A percentile compares a stretch with the other conserved stretches of the same genome.
Conservation (phyloP, 2,329 filamentous ascomycete genomes). For the Ilyonectria mors-panacis region DNA sequence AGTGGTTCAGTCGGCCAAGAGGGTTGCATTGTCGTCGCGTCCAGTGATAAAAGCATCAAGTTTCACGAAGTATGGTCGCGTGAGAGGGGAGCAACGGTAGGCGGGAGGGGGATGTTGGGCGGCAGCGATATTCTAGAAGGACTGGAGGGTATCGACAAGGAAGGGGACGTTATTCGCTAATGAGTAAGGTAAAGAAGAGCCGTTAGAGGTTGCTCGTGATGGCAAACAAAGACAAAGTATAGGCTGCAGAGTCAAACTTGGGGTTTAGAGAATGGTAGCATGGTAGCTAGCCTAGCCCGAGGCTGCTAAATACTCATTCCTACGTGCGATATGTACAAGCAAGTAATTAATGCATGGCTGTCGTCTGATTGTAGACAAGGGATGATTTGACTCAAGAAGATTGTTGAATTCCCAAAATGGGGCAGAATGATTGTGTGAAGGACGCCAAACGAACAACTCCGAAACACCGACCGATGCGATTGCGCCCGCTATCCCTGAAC, state of each 20-base stretch:
- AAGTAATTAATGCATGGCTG: neutral
- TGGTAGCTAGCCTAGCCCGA: slow-evolving; percentile 1
- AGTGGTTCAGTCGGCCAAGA: slow-evolving; percentile 50
- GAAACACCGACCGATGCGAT: slow-evolving; percentile 41
- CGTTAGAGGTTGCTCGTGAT: slow-evolving; percentile 13
- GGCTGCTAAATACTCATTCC: neutral
- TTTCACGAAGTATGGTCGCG: slow-evolving; percentile 96
- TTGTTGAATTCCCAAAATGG: slow-evolving; percentile 12
- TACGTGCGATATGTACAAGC: slow-evolving; percentile 18
- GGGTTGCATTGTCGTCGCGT: slow-evolving; percentile 87
- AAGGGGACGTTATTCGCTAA: slow-evolving; percentile 76
- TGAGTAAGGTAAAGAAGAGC: neutral
- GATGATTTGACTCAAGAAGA: slow-evolving; percentile 1
- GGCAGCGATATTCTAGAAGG: slow-evolving; percentile 90
- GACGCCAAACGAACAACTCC: slow-evolving; percentile 27
- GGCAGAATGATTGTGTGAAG: slow-evolving; percentile 7
- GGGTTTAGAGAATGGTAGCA: slow-evolving; percentile 14
- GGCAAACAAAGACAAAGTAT: slow-evolving; percentile 9
- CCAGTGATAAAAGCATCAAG: slow-evolving; percentile 92
- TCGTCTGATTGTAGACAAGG: neutral
- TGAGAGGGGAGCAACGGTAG: slow-evolving; percentile 66
- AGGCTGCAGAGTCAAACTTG: slow-evolving; percentile 27
- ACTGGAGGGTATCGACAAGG: slow-evolving; percentile 83
- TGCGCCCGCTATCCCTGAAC: slow-evolving; percentile 34
- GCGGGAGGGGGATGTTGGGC: slow-evolving; percentile 75